Evolutionary conservation across 768 basidiomycete genomes (phyloP).

Genomic region (Pisolithus microcarpus): DNA sequence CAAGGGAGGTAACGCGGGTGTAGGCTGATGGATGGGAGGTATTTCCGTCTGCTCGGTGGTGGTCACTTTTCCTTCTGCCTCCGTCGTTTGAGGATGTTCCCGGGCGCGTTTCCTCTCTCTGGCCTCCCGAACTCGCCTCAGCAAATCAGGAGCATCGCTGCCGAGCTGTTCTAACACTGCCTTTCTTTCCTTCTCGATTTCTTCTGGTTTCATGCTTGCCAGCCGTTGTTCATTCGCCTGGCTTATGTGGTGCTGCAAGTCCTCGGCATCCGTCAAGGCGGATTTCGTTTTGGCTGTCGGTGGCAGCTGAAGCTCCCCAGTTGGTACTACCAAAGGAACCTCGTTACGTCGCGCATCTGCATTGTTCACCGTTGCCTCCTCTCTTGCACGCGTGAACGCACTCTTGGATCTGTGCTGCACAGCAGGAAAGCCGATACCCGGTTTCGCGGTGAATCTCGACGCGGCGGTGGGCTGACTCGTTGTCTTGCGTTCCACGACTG

Average conservation of each 20-base stretch:
- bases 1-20: constrained; percentile 6
- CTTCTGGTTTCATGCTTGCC: constrained; percentile 61
- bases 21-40: not conserved
- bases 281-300: not conserved
- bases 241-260: constrained; percentile 53
- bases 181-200: constrained; percentile 55
- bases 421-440: constrained; percentile 50
- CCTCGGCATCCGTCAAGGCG: constrained; percentile 17
- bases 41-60: not conserved
- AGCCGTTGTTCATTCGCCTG: constrained; percentile 60
- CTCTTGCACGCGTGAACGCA: constrained; percentile 48
- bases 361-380: constrained; percentile 23
- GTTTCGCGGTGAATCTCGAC: constrained; percentile 12
- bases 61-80: no score
- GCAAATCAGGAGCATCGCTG: constrained; percentile 50
- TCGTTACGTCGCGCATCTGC: constrained; percentile 11
- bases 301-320: not conserved
- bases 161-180: constrained; percentile 73
- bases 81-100: not conserved
- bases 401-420: constrained; percentile 61
- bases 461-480: constrained; percentile 17
- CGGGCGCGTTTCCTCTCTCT: not conserved
- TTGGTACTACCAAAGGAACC: constrained; percentile 26
- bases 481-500: constrained; percentile 38
- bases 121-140: constrained; percentile 29